A percentile compares a stretch with the other conserved stretches of the same genome.
Evolutionary conservation across 2,329 filamentous ascomycete species (phyloP).

Genomic region (Beauveria australis): DNA sequence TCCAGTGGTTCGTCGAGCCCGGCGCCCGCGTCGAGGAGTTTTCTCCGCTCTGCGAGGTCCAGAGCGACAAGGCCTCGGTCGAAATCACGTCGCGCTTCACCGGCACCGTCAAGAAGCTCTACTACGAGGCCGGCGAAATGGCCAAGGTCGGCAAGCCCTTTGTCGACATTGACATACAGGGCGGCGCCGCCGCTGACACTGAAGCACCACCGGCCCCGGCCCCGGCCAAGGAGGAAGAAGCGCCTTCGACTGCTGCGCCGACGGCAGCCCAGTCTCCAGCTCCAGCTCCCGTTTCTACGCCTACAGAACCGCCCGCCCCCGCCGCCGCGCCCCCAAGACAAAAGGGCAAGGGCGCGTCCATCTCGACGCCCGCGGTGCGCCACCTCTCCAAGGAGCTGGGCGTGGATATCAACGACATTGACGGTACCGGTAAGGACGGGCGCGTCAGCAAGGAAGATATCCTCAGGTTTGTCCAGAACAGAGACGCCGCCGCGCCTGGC

Average conservation of each 20-base stretch:
- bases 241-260: conserved; percentile 9
- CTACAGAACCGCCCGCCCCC: neutral
- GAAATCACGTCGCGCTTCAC: conserved; percentile 95
- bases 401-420: conserved; percentile 68
- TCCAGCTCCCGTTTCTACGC: neutral
- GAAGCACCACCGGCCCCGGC: conserved; percentile 23
- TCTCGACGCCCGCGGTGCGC: conserved; percentile 88
- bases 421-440: conserved; percentile 83
- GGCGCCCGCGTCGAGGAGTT: conserved; percentile 95
- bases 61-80: conserved; percentile 87
- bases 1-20: conserved; percentile 98
- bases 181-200: conserved; percentile 52
- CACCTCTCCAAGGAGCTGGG: conserved; percentile 75
- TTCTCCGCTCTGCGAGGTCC: conserved; percentile 94
- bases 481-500: conserved; percentile 30
- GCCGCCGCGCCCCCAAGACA: conserved; percentile 17
- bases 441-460: conserved; percentile 91
- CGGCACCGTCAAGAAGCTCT: conserved; percentile 89
- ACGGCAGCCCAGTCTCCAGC: conserved; percentile 9
- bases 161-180: conserved; percentile 89
- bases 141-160: conserved; percentile 90
- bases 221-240: conserved; percentile 20
- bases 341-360: conserved; percentile 58
- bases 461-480: conserved; percentile 55
- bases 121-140: conserved; percentile 95